phyloP scores from a whole-genome alignment of 768 basidiomycete species.

The Suillus clintonianus region DNA sequence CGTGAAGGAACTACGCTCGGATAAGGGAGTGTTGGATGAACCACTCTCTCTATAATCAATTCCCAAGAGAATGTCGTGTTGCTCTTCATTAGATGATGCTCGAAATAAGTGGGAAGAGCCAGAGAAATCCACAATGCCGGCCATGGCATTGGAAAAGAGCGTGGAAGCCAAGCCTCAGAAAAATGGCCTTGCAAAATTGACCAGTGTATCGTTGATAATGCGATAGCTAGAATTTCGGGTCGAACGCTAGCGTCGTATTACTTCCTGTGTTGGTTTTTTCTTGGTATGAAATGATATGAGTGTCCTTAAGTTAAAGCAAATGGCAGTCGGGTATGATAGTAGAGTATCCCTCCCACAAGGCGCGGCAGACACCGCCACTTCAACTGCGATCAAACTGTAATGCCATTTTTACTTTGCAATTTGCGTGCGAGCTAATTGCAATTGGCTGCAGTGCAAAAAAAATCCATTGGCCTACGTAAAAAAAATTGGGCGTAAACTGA shows the following conservation, averaged over 20 bases:
- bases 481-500: not conserved
- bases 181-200: not conserved
- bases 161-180: slow-evolving; percentile 7
- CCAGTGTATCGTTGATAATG: not conserved
- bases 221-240: not conserved
- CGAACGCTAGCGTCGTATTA: not conserved
- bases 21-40: slow-evolving; percentile 8
- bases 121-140: slow-evolving; percentile 11
- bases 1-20: slow-evolving; percentile 7
- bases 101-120: slow-evolving; percentile 15
- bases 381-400: not conserved
- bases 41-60: slow-evolving; percentile 43
- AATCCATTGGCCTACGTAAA: not conserved
- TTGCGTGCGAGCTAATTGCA: not conserved
- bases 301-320: not conserved
- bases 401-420: not conserved
- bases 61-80: slow-evolving; percentile 48
- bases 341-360: no score
- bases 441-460: not conserved
- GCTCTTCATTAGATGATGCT: slow-evolving; percentile 31
- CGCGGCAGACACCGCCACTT: not conserved
- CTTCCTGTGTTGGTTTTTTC: not conserved
- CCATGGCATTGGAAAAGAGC: slow-evolving; percentile 19
- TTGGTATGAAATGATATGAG: slow-evolving; percentile 2
- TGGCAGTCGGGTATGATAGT: not conserved